Evolutionary conservation across 2,329 filamentous ascomycete species (phyloP).

Genomic region (Exophiala sp.): DNA sequence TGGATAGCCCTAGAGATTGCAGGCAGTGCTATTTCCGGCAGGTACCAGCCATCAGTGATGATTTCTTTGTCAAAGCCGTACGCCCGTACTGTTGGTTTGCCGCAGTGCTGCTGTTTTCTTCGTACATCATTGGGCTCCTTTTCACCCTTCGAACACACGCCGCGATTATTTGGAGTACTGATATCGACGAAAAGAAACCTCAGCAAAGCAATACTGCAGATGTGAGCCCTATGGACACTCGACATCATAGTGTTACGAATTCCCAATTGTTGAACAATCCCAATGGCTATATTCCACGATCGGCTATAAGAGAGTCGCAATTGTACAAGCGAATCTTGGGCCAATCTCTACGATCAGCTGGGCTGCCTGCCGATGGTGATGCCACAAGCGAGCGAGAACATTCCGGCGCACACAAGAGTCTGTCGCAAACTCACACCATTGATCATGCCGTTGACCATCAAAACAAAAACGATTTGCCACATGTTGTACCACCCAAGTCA

Average conservation of each 20-base stretch:
- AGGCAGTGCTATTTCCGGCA: conserved; percentile 93
- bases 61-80: conserved; percentile 87
- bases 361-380: conserved; percentile 57
- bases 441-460: conserved; percentile 45
- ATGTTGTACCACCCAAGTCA: conserved; percentile 71
- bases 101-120: conserved; percentile 79
- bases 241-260: conserved; percentile 34
- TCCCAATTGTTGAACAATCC: conserved; percentile 29
- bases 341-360: conserved; percentile 82
- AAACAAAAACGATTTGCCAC: conserved; percentile 42
- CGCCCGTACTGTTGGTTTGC: conserved; percentile 91
- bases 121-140: conserved; percentile 88
- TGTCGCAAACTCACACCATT: conserved; percentile 42
- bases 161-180: conserved; percentile 92
- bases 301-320: conserved; percentile 79
- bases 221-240: conserved; percentile 34
- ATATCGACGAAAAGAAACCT: conserved; percentile 71
- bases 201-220: conserved; percentile 46
- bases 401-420: conserved; percentile 24
- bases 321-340: conserved; percentile 91
- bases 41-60: conserved; percentile 74
- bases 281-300: conserved; percentile 43
- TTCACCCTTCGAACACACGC: conserved; percentile 96
- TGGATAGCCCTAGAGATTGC: conserved; percentile 64
- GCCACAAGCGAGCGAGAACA: conserved; percentile 30